Conservation (phyloP, 1,139 yeast genomes). For the Pichia sp. region DNA sequence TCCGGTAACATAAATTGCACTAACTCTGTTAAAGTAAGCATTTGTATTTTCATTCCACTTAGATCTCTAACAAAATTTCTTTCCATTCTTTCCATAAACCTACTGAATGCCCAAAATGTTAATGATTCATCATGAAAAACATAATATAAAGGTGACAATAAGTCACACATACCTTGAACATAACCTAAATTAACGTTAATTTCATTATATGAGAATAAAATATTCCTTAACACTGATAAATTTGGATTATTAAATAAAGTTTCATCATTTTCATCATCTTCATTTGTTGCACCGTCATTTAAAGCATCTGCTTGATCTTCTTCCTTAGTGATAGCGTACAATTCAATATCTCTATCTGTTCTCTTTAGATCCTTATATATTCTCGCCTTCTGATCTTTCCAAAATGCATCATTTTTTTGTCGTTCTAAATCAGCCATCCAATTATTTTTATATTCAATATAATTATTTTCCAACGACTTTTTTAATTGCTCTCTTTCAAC, state of each 20-base stretch:
- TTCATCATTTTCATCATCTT: conserved; percentile 45
- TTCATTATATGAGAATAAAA: conserved; percentile 80
- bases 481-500: conserved; percentile 60
- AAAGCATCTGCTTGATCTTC: conserved; percentile 39
- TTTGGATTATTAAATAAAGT: conserved; percentile 55
- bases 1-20: conserved; percentile 87
- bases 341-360: conserved; percentile 71
- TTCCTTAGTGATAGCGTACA: conserved; percentile 49
- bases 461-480: conserved; percentile 55
- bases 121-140: conserved; percentile 70
- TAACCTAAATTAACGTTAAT: conserved; percentile 81
- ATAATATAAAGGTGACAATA: conserved; percentile 80
- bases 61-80: conserved; percentile 88
- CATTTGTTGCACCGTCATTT: conserved; percentile 43
- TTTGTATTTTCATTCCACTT: conserved; percentile 86
- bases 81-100: conserved; percentile 94
- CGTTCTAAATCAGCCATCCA: conserved; percentile 63
- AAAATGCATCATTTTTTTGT: conserved; percentile 59
- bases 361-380: conserved; percentile 93
- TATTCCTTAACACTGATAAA: conserved; percentile 64
- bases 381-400: conserved; percentile 83
- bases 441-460: conserved; percentile 55
- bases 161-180: conserved; percentile 97
- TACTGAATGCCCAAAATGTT: conserved; percentile 83
- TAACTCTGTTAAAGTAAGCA: conserved; percentile 73